Conservation (phyloP, 768 basidiomycete genomes). For the Mycena belliarum region DNA sequence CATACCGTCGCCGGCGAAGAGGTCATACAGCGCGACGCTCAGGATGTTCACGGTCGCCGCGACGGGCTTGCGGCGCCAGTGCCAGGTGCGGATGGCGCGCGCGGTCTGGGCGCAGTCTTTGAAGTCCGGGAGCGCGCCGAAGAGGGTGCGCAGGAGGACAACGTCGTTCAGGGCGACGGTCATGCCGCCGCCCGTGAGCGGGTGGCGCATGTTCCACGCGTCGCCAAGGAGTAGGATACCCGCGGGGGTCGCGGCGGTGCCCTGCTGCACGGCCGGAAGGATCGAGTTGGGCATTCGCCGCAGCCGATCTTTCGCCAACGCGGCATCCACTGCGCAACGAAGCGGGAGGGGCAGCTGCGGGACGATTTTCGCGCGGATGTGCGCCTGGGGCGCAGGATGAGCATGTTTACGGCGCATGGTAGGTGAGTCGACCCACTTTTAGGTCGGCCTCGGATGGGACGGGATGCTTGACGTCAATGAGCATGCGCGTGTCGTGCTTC, state of each 20-base stretch:
- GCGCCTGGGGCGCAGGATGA: conserved; percentile 38
- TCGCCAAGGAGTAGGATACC: conserved; percentile 89
- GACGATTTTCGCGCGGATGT: conserved; percentile 71
- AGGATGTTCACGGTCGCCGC: conserved; percentile 89
- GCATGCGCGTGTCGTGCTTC: conserved; percentile 85
- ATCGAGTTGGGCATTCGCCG: conserved; percentile 96
- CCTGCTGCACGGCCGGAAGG: conserved; percentile 78
- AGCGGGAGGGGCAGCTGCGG: conserved; percentile 84
- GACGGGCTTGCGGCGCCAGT: conserved; percentile 84
- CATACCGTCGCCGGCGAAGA: conserved; percentile 89
- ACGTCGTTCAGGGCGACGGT: conserved; percentile 91
- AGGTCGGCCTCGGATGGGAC: conserved; percentile 82
- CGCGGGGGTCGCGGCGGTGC: conserved; percentile 46
- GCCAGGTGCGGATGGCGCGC: conserved; percentile 66
- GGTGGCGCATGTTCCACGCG: conserved; percentile 99
- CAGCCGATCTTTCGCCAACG: conserved; percentile 73
- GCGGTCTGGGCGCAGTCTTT: conserved; percentile 53
- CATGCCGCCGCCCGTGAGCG: conserved; percentile 97
- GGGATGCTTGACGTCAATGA: conserved; percentile 85
- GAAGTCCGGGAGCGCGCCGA: conserved; percentile 47
- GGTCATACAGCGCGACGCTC: conserved; percentile 87
- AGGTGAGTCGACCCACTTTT: conserved; percentile 50
- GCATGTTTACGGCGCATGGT: neutral
- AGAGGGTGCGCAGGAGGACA: conserved; percentile 65
- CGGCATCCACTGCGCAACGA: conserved; percentile 51